phyloP scores from a whole-genome alignment of 768 basidiomycete genomes.

The Leccinum uliginosum region DNA sequence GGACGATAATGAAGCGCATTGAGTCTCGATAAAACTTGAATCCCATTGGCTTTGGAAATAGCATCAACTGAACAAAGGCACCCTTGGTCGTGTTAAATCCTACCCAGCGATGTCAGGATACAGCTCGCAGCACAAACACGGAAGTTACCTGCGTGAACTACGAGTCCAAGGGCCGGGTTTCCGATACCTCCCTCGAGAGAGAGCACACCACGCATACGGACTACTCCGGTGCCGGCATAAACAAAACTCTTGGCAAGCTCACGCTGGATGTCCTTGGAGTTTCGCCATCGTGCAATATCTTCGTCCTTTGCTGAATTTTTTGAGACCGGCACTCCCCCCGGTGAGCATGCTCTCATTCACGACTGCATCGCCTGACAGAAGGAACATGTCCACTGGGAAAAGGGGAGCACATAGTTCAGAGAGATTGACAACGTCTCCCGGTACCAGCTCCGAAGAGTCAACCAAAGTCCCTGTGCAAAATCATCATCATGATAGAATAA shows the following conservation, averaged over 20 bases:
- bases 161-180: slow-evolving; percentile 71
- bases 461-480: slow-evolving; percentile 53
- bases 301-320: slow-evolving; percentile 83
- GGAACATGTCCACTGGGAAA: slow-evolving; percentile 86
- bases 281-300: slow-evolving; percentile 66
- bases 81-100: slow-evolving; percentile 98
- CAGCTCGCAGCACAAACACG: not conserved
- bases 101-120: slow-evolving; percentile 24
- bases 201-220: slow-evolving; percentile 71
- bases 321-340: slow-evolving; percentile 92
- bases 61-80: slow-evolving; percentile 91
- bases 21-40: slow-evolving; percentile 98
- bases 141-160: slow-evolving; percentile 74
- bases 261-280: slow-evolving; percentile 50
- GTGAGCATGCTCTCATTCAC: slow-evolving; percentile 99
- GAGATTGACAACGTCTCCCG: slow-evolving; percentile 92
- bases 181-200: slow-evolving; percentile 48
- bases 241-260: slow-evolving; percentile 81
- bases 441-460: slow-evolving; percentile 78
- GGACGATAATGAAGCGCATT: slow-evolving; percentile 83
- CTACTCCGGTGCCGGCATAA: slow-evolving; percentile 86
- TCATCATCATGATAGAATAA: not conserved
- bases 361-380: slow-evolving; percentile 94
- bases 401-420: slow-evolving; percentile 65
- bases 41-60: slow-evolving; percentile 97